phyloP scores from a whole-genome alignment of 352 stramenopile species.

The Phytopythium cucurbitacearum region DNA sequence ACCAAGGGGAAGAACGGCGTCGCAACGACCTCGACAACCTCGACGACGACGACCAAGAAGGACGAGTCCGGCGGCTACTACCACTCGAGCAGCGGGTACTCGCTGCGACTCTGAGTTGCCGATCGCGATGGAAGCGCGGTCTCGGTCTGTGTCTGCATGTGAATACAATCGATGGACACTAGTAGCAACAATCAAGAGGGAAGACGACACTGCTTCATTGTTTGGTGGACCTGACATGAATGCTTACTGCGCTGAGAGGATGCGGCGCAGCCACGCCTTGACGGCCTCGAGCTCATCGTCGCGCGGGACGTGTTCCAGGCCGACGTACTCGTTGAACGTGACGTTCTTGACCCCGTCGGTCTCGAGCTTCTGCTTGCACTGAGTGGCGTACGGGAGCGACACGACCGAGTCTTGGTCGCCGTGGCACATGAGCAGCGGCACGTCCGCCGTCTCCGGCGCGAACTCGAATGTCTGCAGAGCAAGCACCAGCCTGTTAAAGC shows the following conservation, averaged over 20 bases:
- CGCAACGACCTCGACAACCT: constrained; percentile 12
- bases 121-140: too few relatives aligned
- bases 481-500: too few relatives aligned
- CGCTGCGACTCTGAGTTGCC: constrained; percentile 41
- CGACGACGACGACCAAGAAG: constrained; percentile 20
- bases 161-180: too few relatives aligned
- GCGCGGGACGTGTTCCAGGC: constrained; percentile 60
- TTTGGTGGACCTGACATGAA: too few relatives aligned
- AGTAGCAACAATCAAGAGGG: too few relatives aligned
- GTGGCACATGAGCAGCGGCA: constrained; percentile 79
- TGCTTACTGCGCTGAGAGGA: constrained; percentile 22
- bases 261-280: constrained; percentile 49
- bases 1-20: constrained; percentile 10
- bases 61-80: constrained; percentile 43
- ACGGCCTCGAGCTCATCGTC: constrained; percentile 66
- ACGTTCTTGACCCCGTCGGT: constrained; percentile 41
- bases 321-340: constrained; percentile 57
- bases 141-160: too few relatives aligned
- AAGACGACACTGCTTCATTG: too few relatives aligned
- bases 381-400: constrained; percentile 48
- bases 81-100: constrained; percentile 64
- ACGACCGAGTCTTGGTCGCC: constrained; percentile 63
- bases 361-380: constrained; percentile 63
- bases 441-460: constrained; percentile 40
- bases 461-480: constrained; percentile 39